Evolutionary conservation across 1,139 yeast genomes (phyloP), one percentile per base, ranked within the genome.

Genomic region (Protomyces macrosporus): DNA sequence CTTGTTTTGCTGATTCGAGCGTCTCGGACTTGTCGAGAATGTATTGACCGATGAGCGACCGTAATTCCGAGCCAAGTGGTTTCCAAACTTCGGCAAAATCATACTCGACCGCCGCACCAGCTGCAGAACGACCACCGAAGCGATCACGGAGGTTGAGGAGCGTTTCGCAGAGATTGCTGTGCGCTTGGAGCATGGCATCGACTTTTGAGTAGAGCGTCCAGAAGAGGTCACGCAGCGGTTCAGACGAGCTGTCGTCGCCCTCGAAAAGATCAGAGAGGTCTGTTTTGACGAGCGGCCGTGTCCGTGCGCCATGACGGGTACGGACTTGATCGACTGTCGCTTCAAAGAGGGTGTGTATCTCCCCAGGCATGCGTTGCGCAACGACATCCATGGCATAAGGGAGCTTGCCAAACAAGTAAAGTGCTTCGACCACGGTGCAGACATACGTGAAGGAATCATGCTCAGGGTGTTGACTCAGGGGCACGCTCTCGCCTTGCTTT

Each of bases 251-350:
- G 12, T 55, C 53, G 7, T 50, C 60, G 9, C 42, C 12, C 14
- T 45, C 40, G 35, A 36, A 42, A 5, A 37, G 40, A n/a, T 52
- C 48, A 12, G 30, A 4, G 6, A 39, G 34, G n/a, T 16, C 16
- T 16, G 33, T 4, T 10, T 9, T 7, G 51, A 33, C 6, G 33
- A 10, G 12, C 12, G 37, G 30, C 30, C 45, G 16, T 14, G 35
- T 4, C 34, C 10, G 12, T 12, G 33, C 34, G 6, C 55, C 55
- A 55, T 62, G 58, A 39, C 67, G 63, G 6, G 48, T 45, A 67
- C 84, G 83, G 6, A 85, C 82, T 68, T 87, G 93, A 63, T 84
- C 87, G 6, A 85, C 82, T 1, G 87, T 80, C 68, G 85, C 80
- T 65, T 82, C 82, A 14, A 88, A 79, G 67, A 89, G 75, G 61